phyloP scores from a whole-genome alignment of 495 filamentous ascomycete species.

The Talaromyces borbonicus region DNA sequence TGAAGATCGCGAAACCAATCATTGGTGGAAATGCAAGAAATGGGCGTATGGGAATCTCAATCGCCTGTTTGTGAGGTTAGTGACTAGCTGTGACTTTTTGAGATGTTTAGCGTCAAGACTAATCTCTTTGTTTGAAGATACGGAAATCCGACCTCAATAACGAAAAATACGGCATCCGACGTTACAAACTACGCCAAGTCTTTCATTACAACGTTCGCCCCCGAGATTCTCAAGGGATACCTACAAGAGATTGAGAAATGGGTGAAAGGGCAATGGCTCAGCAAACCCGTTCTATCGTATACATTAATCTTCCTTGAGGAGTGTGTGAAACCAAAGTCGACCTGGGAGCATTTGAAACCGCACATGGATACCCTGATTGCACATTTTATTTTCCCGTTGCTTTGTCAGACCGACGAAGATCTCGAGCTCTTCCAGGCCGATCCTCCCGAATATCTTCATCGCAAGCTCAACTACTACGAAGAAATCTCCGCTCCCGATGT shows the following conservation, averaged over 20 bases:
- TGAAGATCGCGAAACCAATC: constrained; percentile 80
- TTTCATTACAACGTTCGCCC: constrained; percentile 85
- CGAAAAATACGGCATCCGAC: constrained; percentile 57
- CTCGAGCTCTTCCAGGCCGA: constrained; percentile 89
- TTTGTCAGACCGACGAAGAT: constrained; percentile 89
- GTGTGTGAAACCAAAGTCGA: constrained; percentile 92
- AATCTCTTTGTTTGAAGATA: constrained; percentile 47
- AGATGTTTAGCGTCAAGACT: background rate
- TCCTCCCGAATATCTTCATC: constrained; percentile 90
- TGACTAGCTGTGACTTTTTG: constrained; percentile 6
- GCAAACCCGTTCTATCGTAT: constrained; percentile 83
- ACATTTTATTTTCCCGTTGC: constrained; percentile 88
- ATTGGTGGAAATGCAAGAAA: constrained; percentile 99
- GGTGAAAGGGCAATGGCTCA: constrained; percentile 95
- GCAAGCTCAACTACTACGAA: constrained; percentile 96
- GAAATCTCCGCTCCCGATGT: constrained; percentile 94
- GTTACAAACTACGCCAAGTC: constrained; percentile 73
- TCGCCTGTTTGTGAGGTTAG: constrained; percentile 82
- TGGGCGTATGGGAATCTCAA: constrained; percentile 98
- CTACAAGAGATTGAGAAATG: constrained; percentile 90
- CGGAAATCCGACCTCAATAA: constrained; percentile 66
- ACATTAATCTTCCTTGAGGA: constrained; percentile 91
- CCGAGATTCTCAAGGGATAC: constrained; percentile 89
- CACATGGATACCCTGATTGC: constrained; percentile 86
- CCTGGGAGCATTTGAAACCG: constrained; percentile 89